These are phyloP conservation scores for Crataegus laevigata DNA, from an alignment of 306 rosid species.

Conservation along the genomic window DNA sequence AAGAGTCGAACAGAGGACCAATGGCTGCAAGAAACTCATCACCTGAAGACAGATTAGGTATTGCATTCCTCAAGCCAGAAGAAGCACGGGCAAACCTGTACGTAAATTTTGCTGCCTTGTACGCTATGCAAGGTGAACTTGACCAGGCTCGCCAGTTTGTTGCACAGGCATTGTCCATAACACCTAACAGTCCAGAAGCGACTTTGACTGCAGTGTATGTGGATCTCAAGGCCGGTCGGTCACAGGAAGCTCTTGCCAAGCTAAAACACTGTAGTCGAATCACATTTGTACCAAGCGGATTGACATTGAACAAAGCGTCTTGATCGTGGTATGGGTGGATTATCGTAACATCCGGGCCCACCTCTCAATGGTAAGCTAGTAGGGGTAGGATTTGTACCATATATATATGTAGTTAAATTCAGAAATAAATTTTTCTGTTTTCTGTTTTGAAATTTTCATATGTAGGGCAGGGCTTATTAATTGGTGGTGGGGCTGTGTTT, in stretches of 20 bases:
- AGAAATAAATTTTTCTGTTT: conserved; percentile 66
- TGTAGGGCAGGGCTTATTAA: conserved; percentile 48
- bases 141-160: conserved; percentile 58
- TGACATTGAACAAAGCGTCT: conserved; percentile 56
- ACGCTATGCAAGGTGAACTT: conserved; percentile 74
- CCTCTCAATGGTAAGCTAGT: conserved; percentile 53
- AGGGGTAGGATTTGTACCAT: conserved; percentile 92
- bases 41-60: conserved; percentile 33
- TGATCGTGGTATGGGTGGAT: conserved; percentile 46
- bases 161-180: conserved; percentile 58
- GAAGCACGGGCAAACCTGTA: conserved; percentile 72
- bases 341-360: conserved; percentile 35
- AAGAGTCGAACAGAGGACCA: conserved; percentile 63
- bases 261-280: conserved; percentile 71
- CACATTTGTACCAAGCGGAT: conserved; percentile 57
- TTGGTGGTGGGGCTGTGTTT: conserved; percentile 84
- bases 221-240: conserved; percentile 72
- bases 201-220: conserved; percentile 73
- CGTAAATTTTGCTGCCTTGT: conserved; percentile 70
- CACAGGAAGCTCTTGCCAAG: conserved; percentile 68
- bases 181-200: conserved; percentile 73
- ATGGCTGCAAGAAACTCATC: conserved; percentile 39
- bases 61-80: conserved; percentile 76
- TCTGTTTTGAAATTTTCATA: conserved; percentile 34
- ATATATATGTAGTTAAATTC: conserved; percentile 69